Percentiles rank a stretch among this genome's conserved stretches.
phyloP scores from a whole-genome alignment of 169 alveolate species.

The Plasmodium cynomolgi region DNA sequence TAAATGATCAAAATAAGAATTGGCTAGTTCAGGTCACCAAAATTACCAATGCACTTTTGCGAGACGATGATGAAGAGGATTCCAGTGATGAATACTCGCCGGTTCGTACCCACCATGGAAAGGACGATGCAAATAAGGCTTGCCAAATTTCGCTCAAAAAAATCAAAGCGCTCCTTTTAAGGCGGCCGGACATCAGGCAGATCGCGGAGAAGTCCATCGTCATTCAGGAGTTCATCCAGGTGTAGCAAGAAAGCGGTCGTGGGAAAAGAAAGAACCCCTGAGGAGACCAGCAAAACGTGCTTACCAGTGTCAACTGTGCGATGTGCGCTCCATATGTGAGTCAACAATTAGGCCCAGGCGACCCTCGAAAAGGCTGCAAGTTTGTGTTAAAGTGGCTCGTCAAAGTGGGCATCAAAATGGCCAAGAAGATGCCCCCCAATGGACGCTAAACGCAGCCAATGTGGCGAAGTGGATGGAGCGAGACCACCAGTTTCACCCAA shows the following conservation, averaged over 20 bases:
- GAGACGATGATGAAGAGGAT: slow-evolving; percentile 39
- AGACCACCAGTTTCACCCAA: not conserved
- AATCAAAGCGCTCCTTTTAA: slow-evolving; percentile 25
- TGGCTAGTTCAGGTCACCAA: slow-evolving; percentile 61
- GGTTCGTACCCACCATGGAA: not conserved
- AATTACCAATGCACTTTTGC: slow-evolving; percentile 27
- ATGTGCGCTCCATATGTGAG: not conserved
- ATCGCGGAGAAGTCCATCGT: slow-evolving; percentile 44
- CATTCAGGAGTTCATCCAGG: slow-evolving; percentile 44
- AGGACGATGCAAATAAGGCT: slow-evolving; percentile 7
- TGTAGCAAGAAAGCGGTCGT: not conserved
- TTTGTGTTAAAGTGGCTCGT: not conserved
- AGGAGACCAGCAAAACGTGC: not conserved
- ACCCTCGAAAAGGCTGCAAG: not conserved
- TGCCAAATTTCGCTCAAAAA: slow-evolving; percentile 16
- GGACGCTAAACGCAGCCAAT: not conserved
- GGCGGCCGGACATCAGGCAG: slow-evolving; percentile 40
- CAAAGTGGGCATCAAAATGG: not conserved
- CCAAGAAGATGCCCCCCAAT: not conserved
- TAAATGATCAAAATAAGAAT: slow-evolving; percentile 29
- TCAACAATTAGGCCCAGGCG: not conserved
- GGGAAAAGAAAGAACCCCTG: too few relatives aligned
- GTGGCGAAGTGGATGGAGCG: not conserved
- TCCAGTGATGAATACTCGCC: slow-evolving; percentile 32
- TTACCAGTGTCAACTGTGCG: not conserved